Evolutionary conservation across 225 moss, liverwort and hornwort genomes (phyloP).

Genomic region (Pseudisothecium myosuroides): DNA sequence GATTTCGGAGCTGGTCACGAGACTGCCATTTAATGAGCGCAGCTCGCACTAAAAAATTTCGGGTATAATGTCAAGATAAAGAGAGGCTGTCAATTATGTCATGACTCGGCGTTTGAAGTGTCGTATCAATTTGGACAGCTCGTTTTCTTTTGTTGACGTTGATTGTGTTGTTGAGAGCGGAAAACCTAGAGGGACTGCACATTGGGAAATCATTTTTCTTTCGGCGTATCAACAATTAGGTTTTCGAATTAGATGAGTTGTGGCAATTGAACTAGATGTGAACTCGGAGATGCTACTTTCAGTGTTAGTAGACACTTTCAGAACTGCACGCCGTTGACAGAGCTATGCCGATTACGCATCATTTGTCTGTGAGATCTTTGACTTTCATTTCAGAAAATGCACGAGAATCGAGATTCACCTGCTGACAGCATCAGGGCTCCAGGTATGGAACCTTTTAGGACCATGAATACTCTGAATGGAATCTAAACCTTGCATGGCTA

Average conservation of each 20-base stretch:
- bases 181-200: neutral
- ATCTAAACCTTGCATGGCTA: neutral
- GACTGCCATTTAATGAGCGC: neutral
- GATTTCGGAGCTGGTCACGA: neutral
- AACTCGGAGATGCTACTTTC: neutral
- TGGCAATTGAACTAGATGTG: neutral
- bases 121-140: neutral
- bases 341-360: neutral
- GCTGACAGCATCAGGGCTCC: conserved; percentile 75
- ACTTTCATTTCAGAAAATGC: conserved; percentile 68
- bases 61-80: neutral
- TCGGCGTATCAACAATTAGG: neutral
- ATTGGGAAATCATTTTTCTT: neutral
- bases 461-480: neutral
- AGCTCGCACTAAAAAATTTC: neutral
- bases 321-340: neutral
- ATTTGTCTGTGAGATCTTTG: conserved; percentile 9
- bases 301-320: neutral
- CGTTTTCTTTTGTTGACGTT: neutral
- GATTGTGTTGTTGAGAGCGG: neutral
- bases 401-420: conserved; percentile 97
- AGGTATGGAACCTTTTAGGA: conserved; percentile 34
- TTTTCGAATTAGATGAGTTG: neutral
- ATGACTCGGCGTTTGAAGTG: neutral
- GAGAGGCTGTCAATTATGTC: neutral